phyloP scores from a whole-genome alignment of 192 early-diverging fungal genomes.

The Irineochytrium annulatum region DNA sequence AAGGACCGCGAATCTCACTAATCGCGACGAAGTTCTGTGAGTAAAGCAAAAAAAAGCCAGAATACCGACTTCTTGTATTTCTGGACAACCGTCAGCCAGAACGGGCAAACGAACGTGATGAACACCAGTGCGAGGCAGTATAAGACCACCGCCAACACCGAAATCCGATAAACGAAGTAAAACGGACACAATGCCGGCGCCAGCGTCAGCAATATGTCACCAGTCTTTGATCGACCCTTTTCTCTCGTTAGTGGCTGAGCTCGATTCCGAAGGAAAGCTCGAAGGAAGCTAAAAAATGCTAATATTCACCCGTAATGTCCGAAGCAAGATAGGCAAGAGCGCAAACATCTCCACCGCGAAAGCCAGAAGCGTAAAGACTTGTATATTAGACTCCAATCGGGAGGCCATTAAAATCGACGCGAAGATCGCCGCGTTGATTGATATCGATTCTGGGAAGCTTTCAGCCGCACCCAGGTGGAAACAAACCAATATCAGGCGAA shows the following conservation, averaged over 20 bases:
- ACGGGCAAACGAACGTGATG: conserved; percentile 81
- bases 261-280: background rate
- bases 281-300: background rate
- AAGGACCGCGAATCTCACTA: conserved; percentile 93
- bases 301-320: conserved; percentile 61
- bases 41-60: conserved; percentile 3
- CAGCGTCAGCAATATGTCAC: too few relatives aligned
- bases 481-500: conserved; percentile 8
- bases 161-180: too few relatives aligned
- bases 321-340: conserved; percentile 87
- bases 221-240: too few relatives aligned
- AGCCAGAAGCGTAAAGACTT: conserved; percentile 82
- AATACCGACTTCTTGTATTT: conserved; percentile 87
- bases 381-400: conserved; percentile 71
- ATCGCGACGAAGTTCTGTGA: background rate
- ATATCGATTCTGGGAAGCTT: conserved; percentile 89
- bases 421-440: conserved; percentile 95
- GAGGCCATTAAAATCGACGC: conserved; percentile 90
- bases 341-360: conserved; percentile 91
- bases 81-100: conserved; percentile 88
- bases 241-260: too few relatives aligned
- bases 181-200: too few relatives aligned
- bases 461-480: conserved; percentile 6
- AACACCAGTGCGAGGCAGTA: conserved; percentile 64
- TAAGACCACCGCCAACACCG: conserved; percentile 55